A percentile compares a stretch with the other conserved stretches of the same genome.
phyloP scores from a whole-genome alignment of 495 filamentous ascomycete species.

The Amniculicola lignicola region DNA sequence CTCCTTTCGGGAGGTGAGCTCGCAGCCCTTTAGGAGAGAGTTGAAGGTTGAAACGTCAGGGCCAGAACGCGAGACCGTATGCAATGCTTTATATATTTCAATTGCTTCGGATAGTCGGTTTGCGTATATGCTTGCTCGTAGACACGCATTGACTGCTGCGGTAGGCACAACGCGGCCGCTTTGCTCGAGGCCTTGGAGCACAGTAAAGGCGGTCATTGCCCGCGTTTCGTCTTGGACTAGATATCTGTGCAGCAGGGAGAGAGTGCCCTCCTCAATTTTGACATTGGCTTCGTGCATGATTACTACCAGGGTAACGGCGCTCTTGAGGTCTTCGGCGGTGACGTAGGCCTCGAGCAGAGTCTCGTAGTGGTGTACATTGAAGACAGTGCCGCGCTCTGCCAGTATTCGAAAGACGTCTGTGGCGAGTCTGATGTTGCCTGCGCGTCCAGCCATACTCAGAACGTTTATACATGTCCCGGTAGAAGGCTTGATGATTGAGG shows the following conservation, averaged over 20 bases:
- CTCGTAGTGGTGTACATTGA: conserved; percentile 70
- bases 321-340: conserved; percentile 45
- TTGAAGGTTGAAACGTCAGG: conserved; percentile 66
- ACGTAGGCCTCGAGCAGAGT: conserved; percentile 66
- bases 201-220: conserved; percentile 48
- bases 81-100: conserved; percentile 67
- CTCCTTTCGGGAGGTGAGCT: conserved; percentile 46
- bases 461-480: conserved; percentile 62
- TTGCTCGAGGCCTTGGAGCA: conserved; percentile 53
- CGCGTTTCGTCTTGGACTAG: conserved; percentile 40
- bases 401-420: conserved; percentile 59
- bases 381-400: conserved; percentile 46
- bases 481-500: conserved; percentile 61
- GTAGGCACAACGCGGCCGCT: conserved; percentile 49
- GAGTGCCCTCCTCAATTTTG: conserved; percentile 51
- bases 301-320: conserved; percentile 52
- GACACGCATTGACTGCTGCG: conserved; percentile 59
- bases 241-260: conserved; percentile 53
- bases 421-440: conserved; percentile 65
- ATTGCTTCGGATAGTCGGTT: conserved; percentile 55
- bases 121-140: conserved; percentile 53
- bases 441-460: conserved; percentile 63
- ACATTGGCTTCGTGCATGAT: conserved; percentile 65
- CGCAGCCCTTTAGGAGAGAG: conserved; percentile 61
- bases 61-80: conserved; percentile 55